Conservation (phyloP, 345 rosid genomes). For the Lepidium sativum region DNA sequence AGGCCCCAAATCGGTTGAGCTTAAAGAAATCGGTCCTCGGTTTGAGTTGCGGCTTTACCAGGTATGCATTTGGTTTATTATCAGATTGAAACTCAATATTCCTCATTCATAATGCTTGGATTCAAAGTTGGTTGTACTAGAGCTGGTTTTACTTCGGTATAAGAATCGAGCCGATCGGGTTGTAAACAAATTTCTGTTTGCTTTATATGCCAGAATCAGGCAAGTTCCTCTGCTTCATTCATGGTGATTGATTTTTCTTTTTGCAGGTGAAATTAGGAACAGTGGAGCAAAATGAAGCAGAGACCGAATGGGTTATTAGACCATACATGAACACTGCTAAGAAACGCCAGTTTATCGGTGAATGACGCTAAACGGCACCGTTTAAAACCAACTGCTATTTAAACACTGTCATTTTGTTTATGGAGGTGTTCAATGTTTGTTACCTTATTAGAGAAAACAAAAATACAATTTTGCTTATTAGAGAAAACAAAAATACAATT, state of each 20-base stretch:
- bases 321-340: slow-evolving; percentile 85
- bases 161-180: neutral
- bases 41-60: slow-evolving; percentile 83
- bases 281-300: slow-evolving; percentile 78
- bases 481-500: neutral
- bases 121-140: no score
- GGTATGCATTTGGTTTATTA: slow-evolving; percentile 30
- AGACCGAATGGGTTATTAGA: slow-evolving; percentile 65
- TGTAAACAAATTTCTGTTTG: neutral
- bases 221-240: neutral
- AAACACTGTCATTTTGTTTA: neutral
- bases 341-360: slow-evolving; percentile 58
- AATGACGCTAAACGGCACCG: slow-evolving; percentile 27
- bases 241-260: neutral
- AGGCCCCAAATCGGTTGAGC: slow-evolving; percentile 75
- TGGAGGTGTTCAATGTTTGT: neutral
- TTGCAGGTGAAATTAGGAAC: slow-evolving; percentile 77
- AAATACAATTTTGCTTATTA: neutral
- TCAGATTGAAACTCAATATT: no score
- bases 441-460: neutral
- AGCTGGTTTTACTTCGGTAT: no score
- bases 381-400: neutral
- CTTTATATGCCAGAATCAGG: neutral
- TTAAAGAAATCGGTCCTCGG: slow-evolving; percentile 83
- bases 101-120: no score